Base-by-base conservation (phyloP, 176 grass and related monocot genomes). In the Avena eriantha region DNA sequence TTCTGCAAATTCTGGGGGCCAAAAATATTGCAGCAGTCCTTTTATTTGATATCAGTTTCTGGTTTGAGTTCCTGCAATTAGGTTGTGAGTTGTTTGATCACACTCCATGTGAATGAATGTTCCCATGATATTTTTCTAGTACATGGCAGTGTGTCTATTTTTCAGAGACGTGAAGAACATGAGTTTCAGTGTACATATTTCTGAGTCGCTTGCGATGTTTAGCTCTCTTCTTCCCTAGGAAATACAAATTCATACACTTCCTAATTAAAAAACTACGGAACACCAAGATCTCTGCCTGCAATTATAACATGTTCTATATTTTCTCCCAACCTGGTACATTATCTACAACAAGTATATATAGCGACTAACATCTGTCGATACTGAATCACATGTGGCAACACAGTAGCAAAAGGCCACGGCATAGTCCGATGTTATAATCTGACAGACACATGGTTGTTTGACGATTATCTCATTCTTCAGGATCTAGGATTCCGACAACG, bases 151-250 rank as follows among this genome's bases (percentile, higher is more conserved):
- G 22, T 46, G 3, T 72, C 16, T 71, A 79, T 63, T 41, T 41
- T 10, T n/a, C 16, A 73, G 80, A 87, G 84, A 47, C 89, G 84
- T 87, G 46, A 65, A 36, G 73, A 87, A 67, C 75, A 18, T 23
- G 65, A 75, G 67, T 3, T 59, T 41, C 21, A 24, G n/a, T 72
- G 50, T 83, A 55, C 24, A n/a, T 71, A 78, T 39, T 39, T 78
- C 53, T 73, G 64, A 55, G 45, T 26, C 77, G 19, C 21, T 35
- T n/a, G 5, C 17, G 41, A 29, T 68, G 34, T 58, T 19, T 13
- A 46, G 31, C 41, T 39, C 36, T 39, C 36, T 46, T 51, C 4
- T 14, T 15, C 49, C 13, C 14, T 1, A 23, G 58, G 0, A 59
- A 59, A 59, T 22, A 61, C 10, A 61, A 64, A 3, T 13, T 12